Conservation (phyloP, 768 basidiomycete species). For the Xanthoconium purpureum region DNA sequence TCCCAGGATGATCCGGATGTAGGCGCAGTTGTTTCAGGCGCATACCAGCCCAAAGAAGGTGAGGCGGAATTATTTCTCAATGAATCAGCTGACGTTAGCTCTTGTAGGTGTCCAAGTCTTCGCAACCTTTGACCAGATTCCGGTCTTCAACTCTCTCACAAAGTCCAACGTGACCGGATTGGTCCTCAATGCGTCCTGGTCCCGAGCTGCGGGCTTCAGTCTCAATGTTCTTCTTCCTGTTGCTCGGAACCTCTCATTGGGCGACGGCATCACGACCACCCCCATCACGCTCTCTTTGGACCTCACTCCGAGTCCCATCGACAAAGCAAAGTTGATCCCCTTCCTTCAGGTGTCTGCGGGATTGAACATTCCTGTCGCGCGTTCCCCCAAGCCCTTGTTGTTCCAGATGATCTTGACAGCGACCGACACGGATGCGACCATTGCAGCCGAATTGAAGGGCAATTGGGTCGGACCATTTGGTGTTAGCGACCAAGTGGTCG, state of each 20-base stretch:
- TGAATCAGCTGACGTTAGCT: neutral
- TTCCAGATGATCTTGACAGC: slow-evolving; percentile 4
- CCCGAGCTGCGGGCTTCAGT: neutral
- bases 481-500: neutral
- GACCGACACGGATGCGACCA: neutral
- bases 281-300: slow-evolving; percentile 1
- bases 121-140: slow-evolving; percentile 4
- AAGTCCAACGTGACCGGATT: slow-evolving; percentile 1
- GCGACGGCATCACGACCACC: slow-evolving; percentile 3
- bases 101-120: slow-evolving; percentile 3
- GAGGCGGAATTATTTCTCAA: neutral
- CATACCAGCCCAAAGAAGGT: slow-evolving; percentile 1
- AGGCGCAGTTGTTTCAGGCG: neutral
- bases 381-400: neutral
- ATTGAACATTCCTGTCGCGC: neutral
- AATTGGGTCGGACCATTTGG: slow-evolving; percentile 6
- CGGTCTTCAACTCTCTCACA: neutral
- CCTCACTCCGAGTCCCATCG: slow-evolving; percentile 1
- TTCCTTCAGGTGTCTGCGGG: slow-evolving; percentile 1
- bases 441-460: slow-evolving; percentile 1
- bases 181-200: slow-evolving; percentile 4
- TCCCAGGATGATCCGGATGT: slow-evolving; percentile 1
- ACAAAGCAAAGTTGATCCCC: neutral
- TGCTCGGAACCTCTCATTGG: slow-evolving; percentile 4
- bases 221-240: slow-evolving; percentile 2